A percentile compares a stretch with the other conserved stretches of the same genome.
These are phyloP conservation scores for Aspergillus pseudonomiae DNA, from an alignment of 2,329 filamentous ascomycete genomes.

Conservation along the genomic window DNA sequence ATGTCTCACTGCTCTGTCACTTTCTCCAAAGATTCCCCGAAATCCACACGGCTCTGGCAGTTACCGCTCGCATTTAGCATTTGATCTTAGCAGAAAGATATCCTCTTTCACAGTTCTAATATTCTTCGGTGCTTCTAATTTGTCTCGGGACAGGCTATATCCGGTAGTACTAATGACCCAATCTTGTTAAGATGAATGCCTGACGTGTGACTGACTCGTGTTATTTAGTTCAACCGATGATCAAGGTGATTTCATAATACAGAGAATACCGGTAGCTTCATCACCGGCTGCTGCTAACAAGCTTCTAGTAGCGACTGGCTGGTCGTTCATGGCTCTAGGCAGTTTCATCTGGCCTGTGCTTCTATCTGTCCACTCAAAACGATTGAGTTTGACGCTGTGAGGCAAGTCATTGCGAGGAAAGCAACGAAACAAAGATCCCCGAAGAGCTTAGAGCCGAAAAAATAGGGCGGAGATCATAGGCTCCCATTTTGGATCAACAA, in stretches of 20 bases:
- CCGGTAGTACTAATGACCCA: not conserved
- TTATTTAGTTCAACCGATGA: not conserved
- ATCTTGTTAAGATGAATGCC: not conserved
- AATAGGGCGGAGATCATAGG: conserved; percentile 12
- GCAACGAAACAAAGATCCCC: conserved; percentile 15
- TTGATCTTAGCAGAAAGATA: not conserved
- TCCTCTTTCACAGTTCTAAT: not conserved
- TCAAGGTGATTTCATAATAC: not conserved
- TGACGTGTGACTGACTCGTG: not conserved
- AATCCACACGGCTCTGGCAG: not conserved
- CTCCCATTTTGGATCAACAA: conserved; percentile 12
- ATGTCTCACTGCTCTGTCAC: conserved; percentile 3
- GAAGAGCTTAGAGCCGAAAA: conserved; percentile 13
- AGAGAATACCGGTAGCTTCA: not conserved
- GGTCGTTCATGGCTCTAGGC: not conserved
- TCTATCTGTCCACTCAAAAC: conserved; percentile 9
- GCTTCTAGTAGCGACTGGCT: not conserved
- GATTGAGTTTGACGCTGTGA: not conserved
- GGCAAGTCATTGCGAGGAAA: conserved; percentile 4
- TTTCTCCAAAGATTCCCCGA: conserved; percentile 6
- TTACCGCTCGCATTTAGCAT: not conserved
- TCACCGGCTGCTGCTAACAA: not conserved
- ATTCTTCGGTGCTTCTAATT: not conserved
- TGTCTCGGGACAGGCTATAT: not conserved
- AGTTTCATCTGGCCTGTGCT: conserved; percentile 1